A percentile compares a stretch with the other conserved stretches of the same genome.
Conservation (phyloP, 1,139 yeast genomes). For the Scheffersomyces parashehatae region DNA sequence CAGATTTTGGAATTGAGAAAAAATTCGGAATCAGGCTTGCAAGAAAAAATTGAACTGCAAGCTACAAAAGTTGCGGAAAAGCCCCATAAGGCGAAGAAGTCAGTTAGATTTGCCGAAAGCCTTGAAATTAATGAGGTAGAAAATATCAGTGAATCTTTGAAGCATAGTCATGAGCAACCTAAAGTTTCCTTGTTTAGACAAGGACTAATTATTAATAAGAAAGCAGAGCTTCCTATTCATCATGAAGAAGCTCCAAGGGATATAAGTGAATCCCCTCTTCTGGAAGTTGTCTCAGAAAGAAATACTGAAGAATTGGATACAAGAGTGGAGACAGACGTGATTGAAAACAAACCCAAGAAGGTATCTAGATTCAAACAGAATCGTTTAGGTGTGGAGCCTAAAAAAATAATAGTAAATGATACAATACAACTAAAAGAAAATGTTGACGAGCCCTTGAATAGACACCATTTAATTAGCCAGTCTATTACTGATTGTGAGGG, state of each 20-base stretch:
- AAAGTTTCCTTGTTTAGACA: conserved; percentile 28
- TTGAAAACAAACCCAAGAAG: conserved; percentile 5
- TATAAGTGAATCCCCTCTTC: conserved; percentile 4
- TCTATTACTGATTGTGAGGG: neutral
- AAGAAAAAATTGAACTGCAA: conserved; percentile 4
- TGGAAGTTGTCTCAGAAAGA: conserved; percentile 11
- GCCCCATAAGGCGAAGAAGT: conserved; percentile 27
- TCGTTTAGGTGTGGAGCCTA: conserved; percentile 1
- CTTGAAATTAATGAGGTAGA: conserved; percentile 62
- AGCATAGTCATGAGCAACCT: conserved; percentile 23
- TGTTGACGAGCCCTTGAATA: neutral
- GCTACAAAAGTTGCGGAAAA: conserved; percentile 1
- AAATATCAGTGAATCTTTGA: conserved; percentile 53
- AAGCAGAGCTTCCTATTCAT: neutral
- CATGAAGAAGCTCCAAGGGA: too few relatives aligned
- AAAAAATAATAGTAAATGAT: neutral
- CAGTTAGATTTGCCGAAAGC: conserved; percentile 53
- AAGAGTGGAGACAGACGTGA: conserved; percentile 3
- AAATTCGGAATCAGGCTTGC: neutral
- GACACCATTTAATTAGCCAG: neutral
- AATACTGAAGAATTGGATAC: conserved; percentile 7
- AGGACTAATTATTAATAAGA: conserved; percentile 7
- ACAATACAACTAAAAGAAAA: neutral
- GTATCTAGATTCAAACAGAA: conserved; percentile 9
- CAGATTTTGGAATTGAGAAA: conserved; percentile 27